A percentile compares a stretch with the other conserved stretches of the same genome.
Conservation (phyloP, 306 rosid species). For the Quercus berberidifolia region DNA sequence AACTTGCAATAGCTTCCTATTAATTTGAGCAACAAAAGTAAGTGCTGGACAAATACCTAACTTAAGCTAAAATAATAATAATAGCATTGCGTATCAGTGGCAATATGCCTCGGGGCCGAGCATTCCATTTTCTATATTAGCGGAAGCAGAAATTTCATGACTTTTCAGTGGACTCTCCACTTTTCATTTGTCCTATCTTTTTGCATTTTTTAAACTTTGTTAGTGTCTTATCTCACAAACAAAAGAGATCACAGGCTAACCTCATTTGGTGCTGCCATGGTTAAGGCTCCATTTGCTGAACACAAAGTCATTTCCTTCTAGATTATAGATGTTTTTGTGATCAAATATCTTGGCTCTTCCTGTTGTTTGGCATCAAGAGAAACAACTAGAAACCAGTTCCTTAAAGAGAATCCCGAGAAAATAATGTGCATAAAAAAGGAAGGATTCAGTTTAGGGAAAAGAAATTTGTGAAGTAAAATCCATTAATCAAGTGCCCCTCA, state of each 20-base stretch:
- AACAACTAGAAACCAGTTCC: too few relatives aligned
- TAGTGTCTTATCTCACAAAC: neutral
- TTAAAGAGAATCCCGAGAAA: too few relatives aligned
- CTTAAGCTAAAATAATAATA: neutral
- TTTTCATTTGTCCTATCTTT: neutral
- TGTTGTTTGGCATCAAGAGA: too few relatives aligned
- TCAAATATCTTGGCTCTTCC: neutral
- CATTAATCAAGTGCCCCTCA: too few relatives aligned
- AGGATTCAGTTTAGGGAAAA: too few relatives aligned
- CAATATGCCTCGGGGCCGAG: neutral
- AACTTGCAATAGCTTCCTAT: neutral
- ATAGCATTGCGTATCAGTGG: neutral
- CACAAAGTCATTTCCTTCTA: neutral
- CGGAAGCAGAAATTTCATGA: neutral
- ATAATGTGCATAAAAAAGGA: too few relatives aligned
- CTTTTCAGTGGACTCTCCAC: neutral
- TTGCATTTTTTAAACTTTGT: neutral
- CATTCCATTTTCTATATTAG: neutral
- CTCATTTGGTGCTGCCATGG: neutral
- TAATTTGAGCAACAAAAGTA: neutral
- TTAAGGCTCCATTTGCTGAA: neutral
- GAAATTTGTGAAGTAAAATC: too few relatives aligned
- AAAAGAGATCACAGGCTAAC: neutral
- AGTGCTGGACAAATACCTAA: neutral
- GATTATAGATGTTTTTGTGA: neutral